Evolutionary conservation across 2,329 filamentous ascomycete species (phyloP).

Genomic region (Colletotrichum costaricense): DNA sequence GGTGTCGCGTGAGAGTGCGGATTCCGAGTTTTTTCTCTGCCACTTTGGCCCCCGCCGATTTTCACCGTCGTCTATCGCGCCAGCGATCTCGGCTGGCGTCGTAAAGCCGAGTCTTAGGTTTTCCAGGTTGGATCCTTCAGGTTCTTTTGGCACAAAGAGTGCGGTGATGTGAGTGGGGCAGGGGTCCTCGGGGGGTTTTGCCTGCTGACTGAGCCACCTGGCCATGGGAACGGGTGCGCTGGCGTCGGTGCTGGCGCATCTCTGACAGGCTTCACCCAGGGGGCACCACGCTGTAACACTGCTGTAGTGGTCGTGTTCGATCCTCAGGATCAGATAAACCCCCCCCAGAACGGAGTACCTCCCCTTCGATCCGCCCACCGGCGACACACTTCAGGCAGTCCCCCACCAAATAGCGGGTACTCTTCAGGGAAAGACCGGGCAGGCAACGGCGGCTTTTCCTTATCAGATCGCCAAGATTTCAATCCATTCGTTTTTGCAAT

Average conservation of each 20-base stretch:
- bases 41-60: background rate
- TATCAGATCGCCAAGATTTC: conserved; percentile 31
- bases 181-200: background rate
- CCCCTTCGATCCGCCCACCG: background rate
- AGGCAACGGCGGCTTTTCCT: conserved; percentile 22
- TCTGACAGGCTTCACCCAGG: background rate
- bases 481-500: background rate
- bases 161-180: background rate
- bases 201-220: background rate
- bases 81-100: conserved; percentile 7
- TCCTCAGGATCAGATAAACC: conserved; percentile 5
- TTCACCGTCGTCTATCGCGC: background rate
- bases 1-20: conserved; percentile 4
- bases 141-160: background rate
- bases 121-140: background rate
- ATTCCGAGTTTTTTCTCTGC: background rate
- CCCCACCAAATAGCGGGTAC: background rate
- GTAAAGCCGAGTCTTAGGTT: background rate
- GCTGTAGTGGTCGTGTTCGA: background rate
- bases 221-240: background rate
- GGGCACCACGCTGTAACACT: background rate
- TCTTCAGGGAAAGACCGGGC: background rate
- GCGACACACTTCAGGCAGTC: background rate
- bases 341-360: too few species aligned
- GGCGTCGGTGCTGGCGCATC: background rate